phyloP scores from a whole-genome alignment of 768 basidiomycete genomes.

The Trametes coccinea region DNA sequence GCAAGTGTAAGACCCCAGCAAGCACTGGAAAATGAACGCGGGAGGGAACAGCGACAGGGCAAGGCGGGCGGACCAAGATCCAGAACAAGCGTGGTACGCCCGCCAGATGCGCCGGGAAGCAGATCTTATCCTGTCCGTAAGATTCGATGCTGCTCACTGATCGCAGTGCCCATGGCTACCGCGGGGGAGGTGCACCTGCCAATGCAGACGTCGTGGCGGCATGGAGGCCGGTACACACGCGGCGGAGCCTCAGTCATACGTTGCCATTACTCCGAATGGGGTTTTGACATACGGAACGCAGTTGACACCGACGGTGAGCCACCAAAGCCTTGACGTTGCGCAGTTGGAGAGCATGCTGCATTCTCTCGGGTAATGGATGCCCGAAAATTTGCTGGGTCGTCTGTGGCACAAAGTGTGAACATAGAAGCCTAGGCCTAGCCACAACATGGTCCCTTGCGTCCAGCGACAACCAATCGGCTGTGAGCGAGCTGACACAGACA shows the following conservation, averaged over 20 bases:
- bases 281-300: not conserved
- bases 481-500: no score
- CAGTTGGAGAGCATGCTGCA: no score
- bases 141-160: slow-evolving; percentile 8
- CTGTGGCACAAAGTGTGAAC: not conserved
- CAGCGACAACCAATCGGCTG: no score
- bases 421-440: not conserved
- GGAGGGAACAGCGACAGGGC: not conserved
- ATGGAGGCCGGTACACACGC: slow-evolving; percentile 1
- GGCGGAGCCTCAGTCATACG: not conserved
- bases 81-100: slow-evolving; percentile 8
- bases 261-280: not conserved
- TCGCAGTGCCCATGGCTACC: not conserved
- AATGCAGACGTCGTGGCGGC: not conserved
- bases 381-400: not conserved
- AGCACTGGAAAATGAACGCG: not conserved
- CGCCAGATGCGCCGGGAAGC: slow-evolving; percentile 8
- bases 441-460: not conserved
- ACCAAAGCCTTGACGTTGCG: no score
- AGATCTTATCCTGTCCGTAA: slow-evolving; percentile 4
- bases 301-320: not conserved
- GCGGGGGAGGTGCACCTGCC: not conserved
- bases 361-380: no score
- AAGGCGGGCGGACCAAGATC: slow-evolving; percentile 4
- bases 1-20: not conserved